Evolutionary conservation across 108 stramenopile genomes (phyloP).

Genomic region (Conticribra weissflogii): DNA sequence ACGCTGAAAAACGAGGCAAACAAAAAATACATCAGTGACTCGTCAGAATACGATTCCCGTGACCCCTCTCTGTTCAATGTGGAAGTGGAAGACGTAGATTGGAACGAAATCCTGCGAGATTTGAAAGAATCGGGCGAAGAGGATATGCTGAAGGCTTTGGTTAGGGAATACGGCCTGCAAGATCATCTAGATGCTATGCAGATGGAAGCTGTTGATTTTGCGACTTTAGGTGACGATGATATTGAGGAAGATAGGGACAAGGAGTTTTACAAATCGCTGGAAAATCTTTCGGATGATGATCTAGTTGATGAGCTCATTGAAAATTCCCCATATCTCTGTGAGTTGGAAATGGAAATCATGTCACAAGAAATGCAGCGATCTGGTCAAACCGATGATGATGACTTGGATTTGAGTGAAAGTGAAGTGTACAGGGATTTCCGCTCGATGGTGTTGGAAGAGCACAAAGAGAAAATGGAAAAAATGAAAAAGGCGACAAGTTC

Average conservation of each 20-base stretch:
- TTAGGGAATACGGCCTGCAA: conserved; percentile 31
- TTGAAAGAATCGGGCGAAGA: conserved; percentile 28
- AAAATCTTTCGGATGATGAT: conserved; percentile 34
- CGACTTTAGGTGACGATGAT: not conserved
- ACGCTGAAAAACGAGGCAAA: conserved; percentile 34
- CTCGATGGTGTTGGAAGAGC: conserved; percentile 45
- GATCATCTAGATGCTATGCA: conserved; percentile 24
- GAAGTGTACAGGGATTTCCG: conserved; percentile 31
- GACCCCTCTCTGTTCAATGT: not conserved
- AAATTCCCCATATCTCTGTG: conserved; percentile 32
- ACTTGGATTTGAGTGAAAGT: conserved; percentile 28
- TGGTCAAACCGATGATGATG: conserved; percentile 22
- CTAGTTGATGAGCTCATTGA: conserved; percentile 49
- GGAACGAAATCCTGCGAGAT: conserved; percentile 33
- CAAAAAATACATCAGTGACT: conserved; percentile 6
- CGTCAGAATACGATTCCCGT: too few relatives aligned
- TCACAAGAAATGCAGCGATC: conserved; percentile 23
- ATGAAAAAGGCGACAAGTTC: conserved; percentile 17
- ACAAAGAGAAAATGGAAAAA: conserved; percentile 5
- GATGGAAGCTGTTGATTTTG: conserved; percentile 4
- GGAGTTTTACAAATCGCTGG: conserved; percentile 34
- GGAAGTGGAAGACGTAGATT: conserved; percentile 21
- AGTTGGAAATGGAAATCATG: conserved; percentile 47
- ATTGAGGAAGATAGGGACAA: conserved; percentile 21
- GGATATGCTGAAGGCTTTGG: conserved; percentile 11